Conservation (phyloP, 2,329 filamentous ascomycete genomes). For the Pyricularia grisea region DNA sequence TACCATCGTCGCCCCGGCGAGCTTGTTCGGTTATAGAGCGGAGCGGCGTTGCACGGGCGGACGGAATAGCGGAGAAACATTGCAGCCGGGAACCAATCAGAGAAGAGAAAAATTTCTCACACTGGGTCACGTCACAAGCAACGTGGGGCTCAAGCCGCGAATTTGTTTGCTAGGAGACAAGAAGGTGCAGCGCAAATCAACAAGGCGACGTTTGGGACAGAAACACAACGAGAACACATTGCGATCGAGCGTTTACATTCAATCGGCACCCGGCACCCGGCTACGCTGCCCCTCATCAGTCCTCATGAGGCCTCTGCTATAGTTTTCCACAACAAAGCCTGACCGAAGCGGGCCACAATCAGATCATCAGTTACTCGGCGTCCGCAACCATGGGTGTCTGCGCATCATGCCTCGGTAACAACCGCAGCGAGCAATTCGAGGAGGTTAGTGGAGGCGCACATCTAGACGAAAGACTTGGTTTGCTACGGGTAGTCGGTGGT, state of each 20-base stretch:
- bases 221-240: not conserved
- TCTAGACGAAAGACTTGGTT: not conserved
- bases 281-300: not conserved
- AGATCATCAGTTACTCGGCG: not conserved
- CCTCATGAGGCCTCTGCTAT: not conserved
- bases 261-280: not conserved
- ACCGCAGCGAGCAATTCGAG: constrained; percentile 40
- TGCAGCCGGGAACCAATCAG: not conserved
- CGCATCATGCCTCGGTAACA: constrained; percentile 48
- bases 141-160: not conserved
- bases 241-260: not conserved
- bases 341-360: not conserved
- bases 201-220: not conserved
- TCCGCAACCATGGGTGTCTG: constrained; percentile 46
- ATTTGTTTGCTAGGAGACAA: not conserved
- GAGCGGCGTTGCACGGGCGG: not conserved
- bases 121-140: not conserved
- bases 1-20: not conserved
- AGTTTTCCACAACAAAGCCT: not conserved
- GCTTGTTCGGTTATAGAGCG: not conserved
- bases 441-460: constrained; percentile 33
- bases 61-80: not conserved
- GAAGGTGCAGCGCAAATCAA: not conserved
- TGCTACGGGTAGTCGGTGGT: not conserved
- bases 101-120: not conserved